These are phyloP conservation scores for Arthromyces matolae DNA, from an alignment of 768 basidiomycete genomes.

Conservation along the genomic window DNA sequence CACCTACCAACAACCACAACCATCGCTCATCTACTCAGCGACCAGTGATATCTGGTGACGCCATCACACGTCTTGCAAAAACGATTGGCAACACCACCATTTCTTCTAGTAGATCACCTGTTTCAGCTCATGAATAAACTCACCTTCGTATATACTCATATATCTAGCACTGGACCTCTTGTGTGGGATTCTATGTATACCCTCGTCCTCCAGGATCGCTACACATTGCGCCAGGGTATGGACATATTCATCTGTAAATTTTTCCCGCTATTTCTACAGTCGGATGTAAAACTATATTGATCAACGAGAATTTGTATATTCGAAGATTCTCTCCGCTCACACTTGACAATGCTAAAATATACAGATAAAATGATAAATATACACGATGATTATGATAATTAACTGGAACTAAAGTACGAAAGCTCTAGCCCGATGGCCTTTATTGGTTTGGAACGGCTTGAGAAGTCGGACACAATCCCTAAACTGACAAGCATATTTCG, in stretches of 20 bases:
- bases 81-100: constrained; percentile 46
- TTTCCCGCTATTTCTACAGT: constrained; percentile 6
- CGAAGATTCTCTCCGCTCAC: too few relatives aligned
- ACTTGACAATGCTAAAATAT: background rate
- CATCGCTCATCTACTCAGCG: constrained; percentile 43
- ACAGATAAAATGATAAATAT: background rate
- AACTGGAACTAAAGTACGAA: constrained; percentile 79
- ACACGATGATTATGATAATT: constrained; percentile 4
- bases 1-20: constrained; percentile 37
- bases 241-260: constrained; percentile 10
- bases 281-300: constrained; percentile 19
- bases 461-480: constrained; percentile 88
- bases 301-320: background rate
- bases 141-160: too few relatives aligned
- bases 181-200: constrained; percentile 3
- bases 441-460: constrained; percentile 81
- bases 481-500: constrained; percentile 86
- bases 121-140: constrained; percentile 23
- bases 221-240: constrained; percentile 3
- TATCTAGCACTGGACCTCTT: too few relatives aligned
- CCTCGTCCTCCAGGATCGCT: background rate
- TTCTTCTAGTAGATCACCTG: constrained; percentile 22
- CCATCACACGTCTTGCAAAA: constrained; percentile 60
- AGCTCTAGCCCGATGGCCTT: constrained; percentile 89
- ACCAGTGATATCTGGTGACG: constrained; percentile 73